These are phyloP conservation scores for Trypanosoma mega DNA, from an alignment of 208 protist species.

Conservation along the genomic window DNA sequence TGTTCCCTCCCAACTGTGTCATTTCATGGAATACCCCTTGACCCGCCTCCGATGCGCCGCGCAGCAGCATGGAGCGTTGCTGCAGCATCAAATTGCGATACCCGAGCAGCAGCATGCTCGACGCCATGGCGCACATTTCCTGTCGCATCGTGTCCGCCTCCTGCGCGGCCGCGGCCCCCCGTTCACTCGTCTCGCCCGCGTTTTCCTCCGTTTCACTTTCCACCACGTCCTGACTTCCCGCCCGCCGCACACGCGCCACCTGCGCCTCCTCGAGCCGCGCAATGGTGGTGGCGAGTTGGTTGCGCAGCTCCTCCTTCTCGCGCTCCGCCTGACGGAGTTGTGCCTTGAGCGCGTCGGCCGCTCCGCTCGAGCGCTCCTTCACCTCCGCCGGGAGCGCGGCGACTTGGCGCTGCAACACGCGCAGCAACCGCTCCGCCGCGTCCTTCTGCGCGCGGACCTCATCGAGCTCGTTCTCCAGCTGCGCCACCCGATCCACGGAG, in stretches of 20 bases:
- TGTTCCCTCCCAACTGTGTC: not conserved
- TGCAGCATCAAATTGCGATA: conserved; percentile 68
- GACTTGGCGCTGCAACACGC: conserved; percentile 60
- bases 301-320: conserved; percentile 53
- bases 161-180: too few species aligned
- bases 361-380: conserved; percentile 28
- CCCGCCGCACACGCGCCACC: not conserved
- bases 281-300: conserved; percentile 40
- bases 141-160: not conserved
- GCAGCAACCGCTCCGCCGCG: conserved; percentile 50
- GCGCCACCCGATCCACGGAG: conserved; percentile 57
- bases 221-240: conserved; percentile 1
- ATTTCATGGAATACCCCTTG: not conserved
- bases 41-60: not conserved
- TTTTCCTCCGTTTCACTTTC: conserved; percentile 19
- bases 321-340: conserved; percentile 62
- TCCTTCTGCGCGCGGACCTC: conserved; percentile 58
- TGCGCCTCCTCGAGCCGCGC: conserved; percentile 29
- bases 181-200: conserved; percentile 11
- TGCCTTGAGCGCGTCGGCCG: conserved; percentile 40
- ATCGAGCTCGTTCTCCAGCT: conserved; percentile 70
- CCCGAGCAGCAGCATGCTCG: conserved; percentile 49
- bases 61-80: conserved; percentile 54
- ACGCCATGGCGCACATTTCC: conserved; percentile 34
- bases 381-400: conserved; percentile 28